phyloP scores from a whole-genome alignment of 257 asterid genomes.

The Ocimum tenuiflorum region DNA sequence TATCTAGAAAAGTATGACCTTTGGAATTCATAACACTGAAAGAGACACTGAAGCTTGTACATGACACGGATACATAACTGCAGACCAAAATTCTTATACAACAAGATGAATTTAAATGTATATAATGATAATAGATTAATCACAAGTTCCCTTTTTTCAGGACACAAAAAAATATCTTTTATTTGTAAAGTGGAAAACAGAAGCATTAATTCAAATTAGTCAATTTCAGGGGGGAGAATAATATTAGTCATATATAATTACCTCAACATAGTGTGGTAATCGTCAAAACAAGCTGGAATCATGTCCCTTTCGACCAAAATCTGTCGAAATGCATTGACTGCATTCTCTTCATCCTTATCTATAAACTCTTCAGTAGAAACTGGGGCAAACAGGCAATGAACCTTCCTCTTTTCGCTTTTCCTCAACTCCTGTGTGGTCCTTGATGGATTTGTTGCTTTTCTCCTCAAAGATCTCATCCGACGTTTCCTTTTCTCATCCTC shows the following conservation, averaged over 20 bases:
- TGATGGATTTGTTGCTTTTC: slow-evolving; percentile 32
- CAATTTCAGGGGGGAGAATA: neutral
- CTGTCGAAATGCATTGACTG: slow-evolving; percentile 52
- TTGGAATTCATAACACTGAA: neutral
- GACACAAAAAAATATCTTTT: neutral
- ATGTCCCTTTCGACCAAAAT: slow-evolving; percentile 56
- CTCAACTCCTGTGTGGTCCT: slow-evolving; percentile 14
- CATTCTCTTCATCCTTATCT: slow-evolving; percentile 74
- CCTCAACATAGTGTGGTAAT: slow-evolving; percentile 84
- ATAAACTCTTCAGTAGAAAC: slow-evolving; percentile 58
- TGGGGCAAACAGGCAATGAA: slow-evolving; percentile 67
- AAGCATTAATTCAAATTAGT: neutral
- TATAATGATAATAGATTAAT: neutral
- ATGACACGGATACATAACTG: neutral
- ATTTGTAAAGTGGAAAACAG: neutral
- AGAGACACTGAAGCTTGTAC: neutral
- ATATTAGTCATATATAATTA: neutral
- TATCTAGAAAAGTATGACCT: neutral
- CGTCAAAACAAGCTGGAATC: slow-evolving; percentile 76
- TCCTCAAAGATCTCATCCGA: slow-evolving; percentile 41
- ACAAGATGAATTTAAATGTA: neutral
- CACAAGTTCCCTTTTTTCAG: neutral
- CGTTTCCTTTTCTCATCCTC: slow-evolving; percentile 39
- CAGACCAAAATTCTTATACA: neutral
- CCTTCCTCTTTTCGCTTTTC: slow-evolving; percentile 31